Conservation (phyloP, 2,329 filamentous ascomycete species). For the Chrysoporthe deuterocubensis region DNA sequence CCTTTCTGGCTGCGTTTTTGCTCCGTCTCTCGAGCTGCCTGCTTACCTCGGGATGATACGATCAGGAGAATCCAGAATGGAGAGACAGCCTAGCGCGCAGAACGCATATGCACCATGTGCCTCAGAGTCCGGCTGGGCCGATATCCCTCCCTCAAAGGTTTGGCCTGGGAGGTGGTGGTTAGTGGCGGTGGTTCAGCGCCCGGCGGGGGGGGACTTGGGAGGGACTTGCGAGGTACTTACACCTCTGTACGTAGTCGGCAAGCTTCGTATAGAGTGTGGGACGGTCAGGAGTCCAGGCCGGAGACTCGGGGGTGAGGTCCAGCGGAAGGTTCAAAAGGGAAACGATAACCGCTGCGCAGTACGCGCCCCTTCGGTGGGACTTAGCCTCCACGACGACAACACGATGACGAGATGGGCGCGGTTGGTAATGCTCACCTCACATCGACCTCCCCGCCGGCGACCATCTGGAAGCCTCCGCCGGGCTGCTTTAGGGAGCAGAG, state of each 20-base stretch:
- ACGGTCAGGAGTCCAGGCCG: conserved; percentile 63
- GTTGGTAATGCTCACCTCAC: conserved; percentile 63
- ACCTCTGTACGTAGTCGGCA: conserved; percentile 78
- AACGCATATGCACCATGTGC: conserved; percentile 97
- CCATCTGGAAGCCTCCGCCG: conserved; percentile 89
- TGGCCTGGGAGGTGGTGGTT: conserved; percentile 63
- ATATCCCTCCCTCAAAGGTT: conserved; percentile 94
- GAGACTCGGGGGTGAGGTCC: conserved; percentile 73
- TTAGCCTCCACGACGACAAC: conserved; percentile 10
- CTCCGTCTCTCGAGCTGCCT: conserved; percentile 9
- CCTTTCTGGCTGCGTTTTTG: conserved; percentile 16
- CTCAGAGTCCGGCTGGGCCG: conserved; percentile 81
- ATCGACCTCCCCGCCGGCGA: conserved; percentile 86
- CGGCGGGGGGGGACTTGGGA: conserved; percentile 13
- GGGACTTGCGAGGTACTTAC: conserved; percentile 55
- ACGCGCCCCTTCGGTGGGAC: conserved; percentile 70
- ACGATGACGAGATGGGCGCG: neutral
- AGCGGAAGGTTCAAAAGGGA: conserved; percentile 83
- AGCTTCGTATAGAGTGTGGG: conserved; percentile 72
- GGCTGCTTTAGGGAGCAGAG: conserved; percentile 83
- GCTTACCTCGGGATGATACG: conserved; percentile 72
- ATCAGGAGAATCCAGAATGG: conserved; percentile 80
- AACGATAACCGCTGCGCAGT: conserved; percentile 85
- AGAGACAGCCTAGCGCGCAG: conserved; percentile 86
- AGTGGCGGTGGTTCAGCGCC: conserved; percentile 28